Evolutionary conservation across 164 flowering plant genomes (phyloP).

Genomic region (Kalanchoe fedtschenkoi): DNA sequence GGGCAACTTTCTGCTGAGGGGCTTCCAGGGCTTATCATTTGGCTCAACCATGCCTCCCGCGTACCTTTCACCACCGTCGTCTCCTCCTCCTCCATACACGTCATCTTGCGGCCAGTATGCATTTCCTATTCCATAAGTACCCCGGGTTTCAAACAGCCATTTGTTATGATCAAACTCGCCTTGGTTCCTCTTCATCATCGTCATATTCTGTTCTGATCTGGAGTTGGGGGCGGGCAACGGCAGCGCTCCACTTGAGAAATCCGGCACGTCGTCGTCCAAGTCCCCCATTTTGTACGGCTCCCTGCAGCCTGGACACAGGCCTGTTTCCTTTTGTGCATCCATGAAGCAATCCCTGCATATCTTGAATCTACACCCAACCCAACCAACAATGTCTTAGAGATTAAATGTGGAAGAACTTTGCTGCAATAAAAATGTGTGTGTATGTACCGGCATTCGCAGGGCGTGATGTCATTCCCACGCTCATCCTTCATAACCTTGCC

Average conservation of each 20-base stretch:
- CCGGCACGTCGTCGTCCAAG: constrained; percentile 28
- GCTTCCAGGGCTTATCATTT: constrained; percentile 72
- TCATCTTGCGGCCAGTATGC: constrained; percentile 61
- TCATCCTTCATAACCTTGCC: constrained; percentile 62
- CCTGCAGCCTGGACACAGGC: constrained; percentile 68
- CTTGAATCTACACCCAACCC: constrained; percentile 32
- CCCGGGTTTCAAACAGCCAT: constrained; percentile 75
- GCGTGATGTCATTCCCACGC: constrained; percentile 41
- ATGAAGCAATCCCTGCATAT: constrained; percentile 63
- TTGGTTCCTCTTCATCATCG: constrained; percentile 55
- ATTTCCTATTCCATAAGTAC: constrained; percentile 71
- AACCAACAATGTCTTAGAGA: too few relatives aligned
- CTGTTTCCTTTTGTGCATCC: constrained; percentile 50
- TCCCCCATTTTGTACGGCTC: constrained; percentile 47
- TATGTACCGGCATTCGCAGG: constrained; percentile 57
- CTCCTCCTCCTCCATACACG: constrained; percentile 24
- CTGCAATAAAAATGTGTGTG: background rate
- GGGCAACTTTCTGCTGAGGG: constrained; percentile 54
- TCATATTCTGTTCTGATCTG: constrained; percentile 30
- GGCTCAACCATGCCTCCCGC: constrained; percentile 28
- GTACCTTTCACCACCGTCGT: constrained; percentile 14
- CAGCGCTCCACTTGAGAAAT: constrained; percentile 28
- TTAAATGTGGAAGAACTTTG: too few relatives aligned
- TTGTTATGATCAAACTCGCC: constrained; percentile 72
- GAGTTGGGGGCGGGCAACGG: constrained; percentile 35